Conservation (phyloP, 164 flowering plant species). For the Tinospora cordifolia region DNA sequence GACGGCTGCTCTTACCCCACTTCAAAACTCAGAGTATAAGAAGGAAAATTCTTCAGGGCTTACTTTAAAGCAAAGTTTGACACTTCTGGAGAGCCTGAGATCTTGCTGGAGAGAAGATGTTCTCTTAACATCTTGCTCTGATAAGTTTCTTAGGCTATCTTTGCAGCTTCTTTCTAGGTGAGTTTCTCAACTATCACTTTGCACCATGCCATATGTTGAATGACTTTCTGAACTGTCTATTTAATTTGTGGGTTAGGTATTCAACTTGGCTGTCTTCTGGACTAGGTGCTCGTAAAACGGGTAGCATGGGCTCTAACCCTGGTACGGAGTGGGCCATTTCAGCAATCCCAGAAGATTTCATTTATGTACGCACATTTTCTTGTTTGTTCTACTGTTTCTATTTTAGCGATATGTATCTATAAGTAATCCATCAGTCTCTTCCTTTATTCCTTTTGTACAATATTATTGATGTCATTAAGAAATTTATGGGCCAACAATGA, state of each 20-base stretch:
- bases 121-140: constrained; percentile 66
- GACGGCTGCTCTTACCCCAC: constrained; percentile 40
- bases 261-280: constrained; percentile 78
- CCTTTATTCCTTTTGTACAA: too few species aligned
- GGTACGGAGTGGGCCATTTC: constrained; percentile 78
- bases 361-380: constrained; percentile 46
- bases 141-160: constrained; percentile 84
- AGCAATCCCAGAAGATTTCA: constrained; percentile 74
- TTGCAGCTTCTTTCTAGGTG: constrained; percentile 93
- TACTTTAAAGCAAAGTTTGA: constrained; percentile 66
- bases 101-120: constrained; percentile 94
- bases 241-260: constrained; percentile 37
- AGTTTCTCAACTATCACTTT: constrained; percentile 2
- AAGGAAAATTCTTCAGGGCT: constrained; percentile 30
- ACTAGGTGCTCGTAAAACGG: constrained; percentile 55
- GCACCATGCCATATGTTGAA: neutral
- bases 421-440: neutral
- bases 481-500: neutral
- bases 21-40: constrained; percentile 32
- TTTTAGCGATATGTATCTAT: neutral
- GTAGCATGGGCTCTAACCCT: constrained; percentile 34
- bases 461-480: too few species aligned
- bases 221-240: neutral
- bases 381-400: neutral
- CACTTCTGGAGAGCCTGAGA: constrained; percentile 74